Evolutionary conservation across 176 grass and related monocot species (phyloP).

Genomic region (Eragrostis curvula): DNA sequence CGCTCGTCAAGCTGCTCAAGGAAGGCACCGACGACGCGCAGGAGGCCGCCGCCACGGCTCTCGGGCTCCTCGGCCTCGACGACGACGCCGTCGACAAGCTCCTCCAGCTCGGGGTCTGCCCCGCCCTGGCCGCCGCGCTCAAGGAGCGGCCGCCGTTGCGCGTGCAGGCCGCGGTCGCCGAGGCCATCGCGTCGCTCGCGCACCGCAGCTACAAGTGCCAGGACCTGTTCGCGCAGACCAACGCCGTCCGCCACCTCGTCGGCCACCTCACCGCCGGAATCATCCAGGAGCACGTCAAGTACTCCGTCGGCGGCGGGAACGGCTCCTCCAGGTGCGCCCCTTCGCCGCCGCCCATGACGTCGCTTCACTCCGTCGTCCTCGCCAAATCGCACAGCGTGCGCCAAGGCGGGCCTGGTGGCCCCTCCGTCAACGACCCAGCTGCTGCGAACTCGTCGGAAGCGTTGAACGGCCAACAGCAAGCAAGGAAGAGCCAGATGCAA

Average conservation of each 20-base stretch:
- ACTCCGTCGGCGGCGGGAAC: constrained; percentile 39
- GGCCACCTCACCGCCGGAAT: constrained; percentile 77
- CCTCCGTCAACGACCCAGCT: constrained; percentile 1
- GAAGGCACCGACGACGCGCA: constrained; percentile 77
- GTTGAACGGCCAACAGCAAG: not conserved
- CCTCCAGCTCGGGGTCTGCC: constrained; percentile 64
- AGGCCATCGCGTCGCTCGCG: constrained; percentile 71
- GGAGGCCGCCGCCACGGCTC: constrained; percentile 71
- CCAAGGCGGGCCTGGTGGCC: constrained; percentile 11
- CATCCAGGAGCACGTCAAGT: constrained; percentile 87
- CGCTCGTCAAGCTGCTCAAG: constrained; percentile 80
- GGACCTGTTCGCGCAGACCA: constrained; percentile 76
- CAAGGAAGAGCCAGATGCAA: constrained; percentile 56
- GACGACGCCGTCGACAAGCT: constrained; percentile 64
- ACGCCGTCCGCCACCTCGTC: constrained; percentile 76
- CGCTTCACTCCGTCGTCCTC: constrained; percentile 75
- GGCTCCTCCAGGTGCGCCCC: not conserved
- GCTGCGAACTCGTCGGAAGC: not conserved
- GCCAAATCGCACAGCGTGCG: constrained; percentile 47
- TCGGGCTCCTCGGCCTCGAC: constrained; percentile 67
- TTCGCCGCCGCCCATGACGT: constrained; percentile 15
- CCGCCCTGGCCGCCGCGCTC: constrained; percentile 65
- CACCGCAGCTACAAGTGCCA: constrained; percentile 56
- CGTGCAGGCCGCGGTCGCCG: constrained; percentile 76
- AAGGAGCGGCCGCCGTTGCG: constrained; percentile 82